phyloP scores from a whole-genome alignment of 148 eudicot species.

The Limonium bicolor region DNA sequence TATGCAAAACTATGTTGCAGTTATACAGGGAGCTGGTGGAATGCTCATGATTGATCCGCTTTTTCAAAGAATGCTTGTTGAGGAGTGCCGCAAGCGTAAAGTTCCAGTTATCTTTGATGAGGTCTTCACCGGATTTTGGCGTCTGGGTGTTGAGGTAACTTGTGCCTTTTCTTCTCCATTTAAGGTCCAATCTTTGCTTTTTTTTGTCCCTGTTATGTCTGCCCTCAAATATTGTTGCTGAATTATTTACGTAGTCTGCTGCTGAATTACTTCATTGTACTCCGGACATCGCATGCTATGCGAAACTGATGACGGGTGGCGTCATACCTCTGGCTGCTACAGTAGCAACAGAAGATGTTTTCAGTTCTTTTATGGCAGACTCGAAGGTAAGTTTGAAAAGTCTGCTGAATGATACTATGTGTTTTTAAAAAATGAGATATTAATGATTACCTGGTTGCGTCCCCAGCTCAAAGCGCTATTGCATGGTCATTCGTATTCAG shows the following conservation, averaged over 20 bases:
- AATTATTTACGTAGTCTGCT: conserved; percentile 53
- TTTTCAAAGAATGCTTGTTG: conserved; percentile 79
- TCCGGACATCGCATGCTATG: conserved; percentile 90
- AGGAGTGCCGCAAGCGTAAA: conserved; percentile 47
- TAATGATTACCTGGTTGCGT: conserved; percentile 3
- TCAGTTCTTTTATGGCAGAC: conserved; percentile 61
- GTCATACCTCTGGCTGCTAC: conserved; percentile 90
- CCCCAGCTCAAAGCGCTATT: conserved; percentile 79
- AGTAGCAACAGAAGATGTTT: conserved; percentile 66
- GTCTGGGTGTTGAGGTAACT: conserved; percentile 92
- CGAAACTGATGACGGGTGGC: conserved; percentile 96
- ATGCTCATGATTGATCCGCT: conserved; percentile 97
- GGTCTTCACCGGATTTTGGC: conserved; percentile 99
- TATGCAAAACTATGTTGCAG: conserved; percentile 22
- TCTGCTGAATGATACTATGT: background rate
- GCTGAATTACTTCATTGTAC: conserved; percentile 72
- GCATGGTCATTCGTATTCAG: conserved; percentile 93
- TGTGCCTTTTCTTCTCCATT: background rate
- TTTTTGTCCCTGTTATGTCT: background rate
- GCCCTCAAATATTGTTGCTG: conserved; percentile 2
- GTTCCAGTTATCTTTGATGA: conserved; percentile 96
- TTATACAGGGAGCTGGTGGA: conserved; percentile 89
- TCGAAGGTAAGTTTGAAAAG: conserved; percentile 42
- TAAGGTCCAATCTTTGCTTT: background rate
- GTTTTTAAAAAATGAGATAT: background rate